Percentiles rank a stretch among this genome's conserved stretches.
phyloP scores from a whole-genome alignment of 495 filamentous ascomycete species.

The Penicillium canescens region DNA sequence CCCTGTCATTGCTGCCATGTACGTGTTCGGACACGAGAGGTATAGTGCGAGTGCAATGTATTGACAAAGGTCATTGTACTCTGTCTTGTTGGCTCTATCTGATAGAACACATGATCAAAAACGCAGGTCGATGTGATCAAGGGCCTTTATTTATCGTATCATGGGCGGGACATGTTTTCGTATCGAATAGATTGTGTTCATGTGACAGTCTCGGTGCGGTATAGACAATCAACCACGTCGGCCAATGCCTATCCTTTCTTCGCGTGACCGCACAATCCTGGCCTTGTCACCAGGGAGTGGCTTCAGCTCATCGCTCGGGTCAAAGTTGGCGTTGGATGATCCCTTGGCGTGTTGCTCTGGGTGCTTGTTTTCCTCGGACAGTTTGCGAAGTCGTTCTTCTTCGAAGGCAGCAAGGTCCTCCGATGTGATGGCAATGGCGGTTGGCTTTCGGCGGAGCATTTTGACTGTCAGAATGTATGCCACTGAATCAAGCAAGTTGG shows the following conservation, averaged over 20 bases:
- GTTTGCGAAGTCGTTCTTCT: conserved; percentile 49
- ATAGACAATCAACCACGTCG: conserved; percentile 27
- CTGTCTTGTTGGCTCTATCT: too few relatives aligned
- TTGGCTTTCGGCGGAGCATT: conserved; percentile 84
- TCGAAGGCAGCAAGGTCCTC: conserved; percentile 80
- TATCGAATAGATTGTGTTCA: neutral
- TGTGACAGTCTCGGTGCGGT: neutral
- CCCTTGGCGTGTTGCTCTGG: conserved; percentile 20
- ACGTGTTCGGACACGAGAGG: too few relatives aligned
- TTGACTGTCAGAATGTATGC: neutral
- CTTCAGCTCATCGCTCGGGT: conserved; percentile 61
- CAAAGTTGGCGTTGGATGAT: conserved; percentile 30
- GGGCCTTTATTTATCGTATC: neutral
- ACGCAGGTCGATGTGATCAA: neutral
- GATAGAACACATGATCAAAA: too few relatives aligned
- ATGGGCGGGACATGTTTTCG: neutral
- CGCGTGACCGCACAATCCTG: conserved; percentile 48
- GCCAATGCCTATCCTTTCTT: conserved; percentile 49
- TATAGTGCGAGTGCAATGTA: too few relatives aligned
- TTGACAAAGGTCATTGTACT: too few relatives aligned
- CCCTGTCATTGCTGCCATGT: too few relatives aligned
- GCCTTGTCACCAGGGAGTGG: conserved; percentile 55
- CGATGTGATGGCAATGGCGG: conserved; percentile 71
- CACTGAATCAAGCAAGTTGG: neutral
- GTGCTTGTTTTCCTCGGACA: conserved; percentile 27